Evolutionary conservation across 2,329 filamentous ascomycete genomes (phyloP).

Genomic region (Huntiella savannae): DNA sequence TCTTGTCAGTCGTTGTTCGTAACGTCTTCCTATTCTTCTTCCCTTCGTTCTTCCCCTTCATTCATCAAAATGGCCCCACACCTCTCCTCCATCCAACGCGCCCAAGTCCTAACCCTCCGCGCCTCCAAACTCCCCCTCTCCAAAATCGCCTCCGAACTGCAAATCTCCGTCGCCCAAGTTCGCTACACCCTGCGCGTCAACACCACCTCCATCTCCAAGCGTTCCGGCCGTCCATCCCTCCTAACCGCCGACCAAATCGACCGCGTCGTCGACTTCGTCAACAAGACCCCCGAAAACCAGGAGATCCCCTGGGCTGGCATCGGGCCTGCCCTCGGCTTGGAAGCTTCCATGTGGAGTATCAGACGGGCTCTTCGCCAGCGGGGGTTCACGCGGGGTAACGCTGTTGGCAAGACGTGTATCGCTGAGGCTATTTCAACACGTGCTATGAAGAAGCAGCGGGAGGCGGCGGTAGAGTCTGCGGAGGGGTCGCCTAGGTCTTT

Average conservation of each 20-base stretch:
- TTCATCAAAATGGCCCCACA: conserved; percentile 8
- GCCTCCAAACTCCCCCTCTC: conserved; percentile 9
- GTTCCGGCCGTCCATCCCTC: conserved; percentile 8
- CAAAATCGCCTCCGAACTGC: conserved; percentile 8
- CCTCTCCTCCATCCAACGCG: conserved; percentile 10
- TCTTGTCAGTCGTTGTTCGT: no score
- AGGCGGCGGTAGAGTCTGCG: not conserved
- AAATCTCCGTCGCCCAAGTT: conserved; percentile 9
- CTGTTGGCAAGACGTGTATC: conserved; percentile 5
- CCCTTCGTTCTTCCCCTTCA: not conserved
- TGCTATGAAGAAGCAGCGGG: conserved; percentile 1
- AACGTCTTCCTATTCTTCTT: not conserved
- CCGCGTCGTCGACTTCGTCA: conserved; percentile 10
- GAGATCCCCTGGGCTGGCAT: conserved; percentile 10
- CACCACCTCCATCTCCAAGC: conserved; percentile 7
- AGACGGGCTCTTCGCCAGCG: conserved; percentile 7
- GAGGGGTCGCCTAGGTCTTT: not conserved
- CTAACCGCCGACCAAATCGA: conserved; percentile 10
- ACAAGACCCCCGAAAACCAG: conserved; percentile 5
- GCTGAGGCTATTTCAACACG: conserved; percentile 4
- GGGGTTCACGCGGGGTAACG: conserved; percentile 9
- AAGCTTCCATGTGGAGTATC: conserved; percentile 9
- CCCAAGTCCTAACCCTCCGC: conserved; percentile 9
- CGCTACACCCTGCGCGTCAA: conserved; percentile 10
- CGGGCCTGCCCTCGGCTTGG: conserved; percentile 9